phyloP scores from a whole-genome alignment of 2,329 filamentous ascomycete genomes.

The Zasmidium citrigriseum region DNA sequence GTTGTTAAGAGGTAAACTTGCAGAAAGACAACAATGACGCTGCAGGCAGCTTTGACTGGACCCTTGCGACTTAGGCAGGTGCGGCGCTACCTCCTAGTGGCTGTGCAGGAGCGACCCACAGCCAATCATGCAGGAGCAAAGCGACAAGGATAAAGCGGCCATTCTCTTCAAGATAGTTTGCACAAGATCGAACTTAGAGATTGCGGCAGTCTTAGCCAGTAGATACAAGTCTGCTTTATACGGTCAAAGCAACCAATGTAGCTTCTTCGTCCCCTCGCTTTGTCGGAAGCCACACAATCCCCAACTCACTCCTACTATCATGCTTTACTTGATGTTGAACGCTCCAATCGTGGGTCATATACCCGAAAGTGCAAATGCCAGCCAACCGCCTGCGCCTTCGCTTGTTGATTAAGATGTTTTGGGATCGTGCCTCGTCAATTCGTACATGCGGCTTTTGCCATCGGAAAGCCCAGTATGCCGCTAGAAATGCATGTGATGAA shows the following conservation, averaged over 20 bases:
- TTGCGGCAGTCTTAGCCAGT: no score
- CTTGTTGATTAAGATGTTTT: conserved; percentile 8
- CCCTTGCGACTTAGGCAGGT: background rate
- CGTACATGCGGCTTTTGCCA: background rate
- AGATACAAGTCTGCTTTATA: no score
- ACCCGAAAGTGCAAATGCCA: background rate
- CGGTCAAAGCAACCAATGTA: no score
- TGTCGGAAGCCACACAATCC: no score
- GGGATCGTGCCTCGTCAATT: conserved; percentile 5
- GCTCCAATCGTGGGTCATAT: background rate
- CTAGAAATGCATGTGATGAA: background rate
- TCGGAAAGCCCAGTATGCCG: background rate
- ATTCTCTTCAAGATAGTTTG: no score
- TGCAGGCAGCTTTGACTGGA: background rate
- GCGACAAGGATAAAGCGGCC: no score
- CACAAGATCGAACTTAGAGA: no score
- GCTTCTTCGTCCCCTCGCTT: no score
- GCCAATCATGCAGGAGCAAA: no score
- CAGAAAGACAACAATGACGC: background rate
- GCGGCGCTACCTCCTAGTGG: no score
- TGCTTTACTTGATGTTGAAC: background rate
- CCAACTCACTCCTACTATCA: background rate
- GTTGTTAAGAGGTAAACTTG: background rate
- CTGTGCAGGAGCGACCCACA: no score
- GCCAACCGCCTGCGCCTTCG: conserved; percentile 6